Conservation (phyloP, 176 grass and related monocot genomes). For the Otatea glauca region DNA sequence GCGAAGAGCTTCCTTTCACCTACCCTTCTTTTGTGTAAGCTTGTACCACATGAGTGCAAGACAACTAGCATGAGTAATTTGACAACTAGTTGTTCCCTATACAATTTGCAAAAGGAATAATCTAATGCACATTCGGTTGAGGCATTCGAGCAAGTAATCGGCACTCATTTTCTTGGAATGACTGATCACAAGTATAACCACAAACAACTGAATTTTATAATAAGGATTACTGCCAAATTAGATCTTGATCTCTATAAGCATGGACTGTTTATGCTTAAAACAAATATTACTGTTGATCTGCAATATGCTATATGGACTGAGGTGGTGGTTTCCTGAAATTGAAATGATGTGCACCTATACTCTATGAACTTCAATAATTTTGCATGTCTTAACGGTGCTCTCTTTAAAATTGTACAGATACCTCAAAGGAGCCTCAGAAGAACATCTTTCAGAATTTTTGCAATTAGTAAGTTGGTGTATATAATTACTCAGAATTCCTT, state of each 20-base stretch:
- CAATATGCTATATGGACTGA: conserved; percentile 10
- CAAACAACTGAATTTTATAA: not conserved
- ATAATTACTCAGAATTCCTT: conserved; percentile 34
- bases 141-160: not conserved
- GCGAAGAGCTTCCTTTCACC: no score
- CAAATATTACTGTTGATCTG: conserved; percentile 35
- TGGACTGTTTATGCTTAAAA: conserved; percentile 6
- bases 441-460: conserved; percentile 78
- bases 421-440: conserved; percentile 75
- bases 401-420: conserved; percentile 59
- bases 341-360: not conserved
- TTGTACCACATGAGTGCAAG: no score
- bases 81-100: conserved; percentile 1
- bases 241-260: conserved; percentile 18
- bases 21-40: no score
- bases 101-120: not conserved
- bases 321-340: conserved; percentile 26
- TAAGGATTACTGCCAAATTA: not conserved
- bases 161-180: conserved; percentile 6
- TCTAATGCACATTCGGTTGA: conserved; percentile 27
- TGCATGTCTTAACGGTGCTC: conserved; percentile 15
- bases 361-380: conserved; percentile 41
- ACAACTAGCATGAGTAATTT: no score
- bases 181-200: conserved; percentile 23
- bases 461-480: conserved; percentile 68